Evolutionary conservation across 1,284 basidiomycete species (phyloP).

Genomic region (Hymenochaete sp.): DNA sequence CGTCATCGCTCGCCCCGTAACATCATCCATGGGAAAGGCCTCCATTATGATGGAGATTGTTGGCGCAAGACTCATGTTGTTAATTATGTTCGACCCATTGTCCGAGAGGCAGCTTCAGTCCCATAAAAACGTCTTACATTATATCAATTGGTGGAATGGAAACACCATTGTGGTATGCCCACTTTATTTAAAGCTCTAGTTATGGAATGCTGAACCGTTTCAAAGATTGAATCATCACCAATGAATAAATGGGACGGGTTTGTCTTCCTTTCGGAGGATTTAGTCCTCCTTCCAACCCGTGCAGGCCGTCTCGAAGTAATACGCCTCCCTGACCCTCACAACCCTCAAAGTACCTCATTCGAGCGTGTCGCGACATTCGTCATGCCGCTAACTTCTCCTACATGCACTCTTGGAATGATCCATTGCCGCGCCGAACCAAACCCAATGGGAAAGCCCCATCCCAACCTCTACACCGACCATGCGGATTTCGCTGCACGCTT

Average conservation of each 20-base stretch:
- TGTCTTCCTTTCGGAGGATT: constrained; percentile 32
- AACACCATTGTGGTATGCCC: constrained; percentile 2
- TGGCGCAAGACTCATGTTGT: constrained; percentile 37
- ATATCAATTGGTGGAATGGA: constrained; percentile 16
- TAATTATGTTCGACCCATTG: too few relatives aligned
- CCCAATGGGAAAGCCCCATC: constrained; percentile 25
- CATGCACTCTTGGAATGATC: constrained; percentile 26
- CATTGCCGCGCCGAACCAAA: constrained; percentile 40
- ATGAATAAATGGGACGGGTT: constrained; percentile 31
- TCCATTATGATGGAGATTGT: constrained; percentile 39
- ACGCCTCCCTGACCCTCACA: constrained; percentile 15
- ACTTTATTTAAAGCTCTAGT: constrained; percentile 23
- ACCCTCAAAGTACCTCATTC: constrained; percentile 4
- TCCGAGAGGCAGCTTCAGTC: too few relatives aligned
- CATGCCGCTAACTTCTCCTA: constrained; percentile 30
- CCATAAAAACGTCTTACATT: too few relatives aligned
- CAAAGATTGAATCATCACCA: constrained; percentile 23
- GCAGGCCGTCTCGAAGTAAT: constrained; percentile 31
- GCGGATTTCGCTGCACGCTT: constrained; percentile 5
- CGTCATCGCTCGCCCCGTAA: constrained; percentile 22
- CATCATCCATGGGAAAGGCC: constrained; percentile 21
- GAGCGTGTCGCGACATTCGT: constrained; percentile 22
- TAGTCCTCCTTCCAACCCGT: constrained; percentile 35
- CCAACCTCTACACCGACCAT: constrained; percentile 9
- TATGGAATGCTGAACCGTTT: constrained; percentile 1